Percentiles rank a stretch among this genome's conserved stretches.
phyloP scores from a whole-genome alignment of 805 yeast species.

The Zygoascus tannicola region DNA sequence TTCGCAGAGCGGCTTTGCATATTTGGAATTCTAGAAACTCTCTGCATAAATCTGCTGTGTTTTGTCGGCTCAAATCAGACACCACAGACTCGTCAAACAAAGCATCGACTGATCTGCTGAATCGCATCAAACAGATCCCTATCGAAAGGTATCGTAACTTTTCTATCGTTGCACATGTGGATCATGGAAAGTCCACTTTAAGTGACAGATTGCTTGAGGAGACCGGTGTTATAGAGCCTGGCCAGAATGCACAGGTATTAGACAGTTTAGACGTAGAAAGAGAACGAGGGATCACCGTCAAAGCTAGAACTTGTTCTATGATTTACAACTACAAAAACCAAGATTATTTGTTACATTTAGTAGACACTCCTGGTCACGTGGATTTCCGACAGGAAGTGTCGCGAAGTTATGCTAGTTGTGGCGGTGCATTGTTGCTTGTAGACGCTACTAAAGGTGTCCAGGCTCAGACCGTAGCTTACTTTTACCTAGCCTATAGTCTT shows the following conservation, averaged over 20 bases:
- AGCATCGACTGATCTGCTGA: slow-evolving; percentile 31
- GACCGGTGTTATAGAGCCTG: slow-evolving; percentile 75
- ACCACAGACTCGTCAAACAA: neutral
- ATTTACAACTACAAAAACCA: slow-evolving; percentile 55
- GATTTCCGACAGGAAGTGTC: slow-evolving; percentile 92
- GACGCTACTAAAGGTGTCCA: slow-evolving; percentile 97
- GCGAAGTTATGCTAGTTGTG: slow-evolving; percentile 91
- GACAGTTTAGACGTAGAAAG: slow-evolving; percentile 91
- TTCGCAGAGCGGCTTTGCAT: too few relatives aligned
- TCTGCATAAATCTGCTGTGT: too few relatives aligned
- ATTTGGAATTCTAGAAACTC: too few relatives aligned
- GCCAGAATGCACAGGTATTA: slow-evolving; percentile 65
- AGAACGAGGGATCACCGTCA: slow-evolving; percentile 93
- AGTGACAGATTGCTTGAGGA: slow-evolving; percentile 81
- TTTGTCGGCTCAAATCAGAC: neutral
- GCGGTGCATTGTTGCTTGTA: slow-evolving; percentile 80
- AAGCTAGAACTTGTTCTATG: slow-evolving; percentile 96
- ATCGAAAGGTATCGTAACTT: slow-evolving; percentile 77
- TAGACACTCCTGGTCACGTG: slow-evolving; percentile 97
- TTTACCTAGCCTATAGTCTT: slow-evolving; percentile 80
- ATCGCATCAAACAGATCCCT: slow-evolving; percentile 69
- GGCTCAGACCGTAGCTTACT: slow-evolving; percentile 98
- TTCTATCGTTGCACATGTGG: slow-evolving; percentile 94
- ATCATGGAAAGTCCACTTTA: slow-evolving; percentile 68
- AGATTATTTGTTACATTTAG: slow-evolving; percentile 80